Base-by-base conservation (phyloP, 768 basidiomycete genomes). In the Suillus subaureus region DNA sequence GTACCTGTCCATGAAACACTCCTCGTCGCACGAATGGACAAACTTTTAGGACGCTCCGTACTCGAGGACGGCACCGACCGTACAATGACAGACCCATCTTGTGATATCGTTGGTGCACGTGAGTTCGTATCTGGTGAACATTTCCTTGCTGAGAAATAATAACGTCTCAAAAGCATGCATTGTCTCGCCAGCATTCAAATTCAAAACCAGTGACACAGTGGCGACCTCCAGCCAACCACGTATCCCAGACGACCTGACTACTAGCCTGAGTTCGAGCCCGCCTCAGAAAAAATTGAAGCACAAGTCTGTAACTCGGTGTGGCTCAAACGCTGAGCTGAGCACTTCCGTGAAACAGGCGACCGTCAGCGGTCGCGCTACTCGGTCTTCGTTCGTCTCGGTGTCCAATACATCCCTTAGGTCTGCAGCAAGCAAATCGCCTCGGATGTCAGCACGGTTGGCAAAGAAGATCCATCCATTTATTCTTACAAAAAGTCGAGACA, bases 401-500 rank as follows among this genome's bases (percentile, higher is more conserved):
- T 2, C 61, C 6, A 12, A 42, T 26, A 28, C 58, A 15, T 40
- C 58, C 47, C 33, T 33, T 33, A 21, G 43, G 26, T 52, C 40
- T 52, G 39, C 40, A 26, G 28, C 26, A 16, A 8, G 15, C 9
- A 52, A 12, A 7, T 63, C 69, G 13, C 57, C 61, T n/a, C 73
- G 75, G 42, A 37, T 49, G 37, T 70, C 76, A 45, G 56, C 70
- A 26, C 71, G 73, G 40, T 67, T 68, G 39, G 69, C 66, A 37
- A 67, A 66, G 64, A 76, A 64, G 64, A 60, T 57, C 31, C 71
- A 66, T 43, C 64, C 71, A 31, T 43, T 70, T 43, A 64, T 70
- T 51, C 33, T 49, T 61, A 42, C 28, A 61, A 67, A 51, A n/a
- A 67, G 45, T 66, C 62, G 68, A 33, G 75, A 78, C 63, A 78